phyloP scores from a whole-genome alignment of 768 basidiomycete species.

The Kwoniella pini region DNA sequence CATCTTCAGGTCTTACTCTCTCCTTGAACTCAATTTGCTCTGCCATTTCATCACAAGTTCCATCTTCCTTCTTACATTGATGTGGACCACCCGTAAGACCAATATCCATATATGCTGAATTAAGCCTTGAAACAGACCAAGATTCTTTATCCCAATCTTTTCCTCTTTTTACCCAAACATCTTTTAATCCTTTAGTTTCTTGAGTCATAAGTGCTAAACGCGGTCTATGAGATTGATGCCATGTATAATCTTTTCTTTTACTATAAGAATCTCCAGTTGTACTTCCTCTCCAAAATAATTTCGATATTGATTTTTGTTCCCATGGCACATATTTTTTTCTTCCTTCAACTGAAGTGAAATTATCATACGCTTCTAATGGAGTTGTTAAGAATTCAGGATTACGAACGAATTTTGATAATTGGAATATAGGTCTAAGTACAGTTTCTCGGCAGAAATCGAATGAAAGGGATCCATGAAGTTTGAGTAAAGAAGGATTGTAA shows the following conservation, averaged over 20 bases:
- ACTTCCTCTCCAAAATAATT: slow-evolving; percentile 55
- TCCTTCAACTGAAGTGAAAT: slow-evolving; percentile 32
- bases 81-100: slow-evolving; percentile 50
- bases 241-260: slow-evolving; percentile 47
- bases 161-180: slow-evolving; percentile 48
- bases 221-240: slow-evolving; percentile 53
- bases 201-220: slow-evolving; percentile 53
- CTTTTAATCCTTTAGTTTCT: slow-evolving; percentile 39
- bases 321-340: slow-evolving; percentile 44
- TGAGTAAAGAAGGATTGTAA: slow-evolving; percentile 36
- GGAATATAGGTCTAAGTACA: slow-evolving; percentile 49
- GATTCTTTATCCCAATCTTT: slow-evolving; percentile 43
- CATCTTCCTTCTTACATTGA: slow-evolving; percentile 52
- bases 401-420: slow-evolving; percentile 46
- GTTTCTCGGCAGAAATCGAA: slow-evolving; percentile 45
- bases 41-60: slow-evolving; percentile 53
- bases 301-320: slow-evolving; percentile 54
- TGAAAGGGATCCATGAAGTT: slow-evolving; percentile 46
- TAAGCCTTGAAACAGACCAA: slow-evolving; percentile 38
- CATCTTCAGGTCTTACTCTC: slow-evolving; percentile 44
- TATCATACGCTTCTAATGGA: slow-evolving; percentile 49
- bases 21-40: slow-evolving; percentile 46
- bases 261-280: slow-evolving; percentile 52
- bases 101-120: slow-evolving; percentile 49
- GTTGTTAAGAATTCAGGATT: slow-evolving; percentile 51